phyloP scores from a whole-genome alignment of 2,329 filamentous ascomycete genomes.

The Pyrenophora graminea region DNA sequence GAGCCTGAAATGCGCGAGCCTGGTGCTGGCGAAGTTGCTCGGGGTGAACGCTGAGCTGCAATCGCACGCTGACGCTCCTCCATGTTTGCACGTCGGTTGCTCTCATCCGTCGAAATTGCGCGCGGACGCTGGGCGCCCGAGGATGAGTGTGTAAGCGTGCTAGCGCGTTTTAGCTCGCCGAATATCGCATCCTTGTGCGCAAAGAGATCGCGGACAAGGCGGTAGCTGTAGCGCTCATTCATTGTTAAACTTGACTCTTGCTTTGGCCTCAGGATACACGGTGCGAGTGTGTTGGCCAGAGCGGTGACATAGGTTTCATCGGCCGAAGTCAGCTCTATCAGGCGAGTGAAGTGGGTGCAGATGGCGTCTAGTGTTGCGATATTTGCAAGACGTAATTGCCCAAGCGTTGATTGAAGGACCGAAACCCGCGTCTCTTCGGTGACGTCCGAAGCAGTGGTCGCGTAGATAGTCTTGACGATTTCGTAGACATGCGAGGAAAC shows the following conservation, averaged over 20 bases:
- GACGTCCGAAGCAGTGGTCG: slow-evolving; percentile 69
- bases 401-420: slow-evolving; percentile 92
- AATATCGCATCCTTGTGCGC: slow-evolving; percentile 95
- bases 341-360: slow-evolving; percentile 95
- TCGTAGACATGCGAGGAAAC: slow-evolving; percentile 98
- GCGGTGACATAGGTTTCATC: slow-evolving; percentile 81
- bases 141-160: slow-evolving; percentile 65
- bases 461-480: slow-evolving; percentile 97
- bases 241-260: slow-evolving; percentile 88
- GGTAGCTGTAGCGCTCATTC: slow-evolving; percentile 91
- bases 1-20: slow-evolving; percentile 50
- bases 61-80: slow-evolving; percentile 88
- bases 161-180: slow-evolving; percentile 90
- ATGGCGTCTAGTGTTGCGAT: slow-evolving; percentile 98
- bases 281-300: slow-evolving; percentile 75
- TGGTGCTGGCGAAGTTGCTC: slow-evolving; percentile 74
- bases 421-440: slow-evolving; percentile 78
- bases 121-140: slow-evolving; percentile 69
- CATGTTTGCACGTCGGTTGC: slow-evolving; percentile 89
- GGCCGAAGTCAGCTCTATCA: slow-evolving; percentile 95
- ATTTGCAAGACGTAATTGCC: slow-evolving; percentile 91
- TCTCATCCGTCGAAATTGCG: slow-evolving; percentile 93
- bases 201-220: slow-evolving; percentile 88
- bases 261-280: slow-evolving; percentile 86
- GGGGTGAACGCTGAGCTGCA: slow-evolving; percentile 63